Percentiles rank a stretch among this genome's conserved stretches.
These are phyloP conservation scores for Tothia fuscella DNA, from an alignment of 2,329 filamentous ascomycete genomes.

Conservation along the genomic window DNA sequence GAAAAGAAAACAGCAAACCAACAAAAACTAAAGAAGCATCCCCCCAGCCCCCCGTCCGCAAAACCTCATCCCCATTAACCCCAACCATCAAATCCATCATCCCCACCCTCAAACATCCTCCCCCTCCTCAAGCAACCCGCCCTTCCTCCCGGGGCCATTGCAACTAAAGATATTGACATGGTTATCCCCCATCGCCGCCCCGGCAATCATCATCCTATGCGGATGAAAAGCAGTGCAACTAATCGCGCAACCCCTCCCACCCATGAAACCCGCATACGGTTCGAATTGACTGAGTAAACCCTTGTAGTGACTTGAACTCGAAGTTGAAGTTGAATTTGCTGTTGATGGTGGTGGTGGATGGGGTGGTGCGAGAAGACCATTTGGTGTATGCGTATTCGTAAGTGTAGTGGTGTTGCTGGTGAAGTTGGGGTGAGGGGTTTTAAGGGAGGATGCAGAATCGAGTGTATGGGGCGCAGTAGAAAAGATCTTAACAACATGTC, in stretches of 20 bases:
- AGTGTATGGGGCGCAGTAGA: constrained; percentile 44
- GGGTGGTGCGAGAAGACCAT: not conserved
- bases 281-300: constrained; percentile 41
- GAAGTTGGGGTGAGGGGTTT: too few relatives aligned
- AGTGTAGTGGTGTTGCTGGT: too few relatives aligned
- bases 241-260: constrained; percentile 70
- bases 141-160: constrained; percentile 1
- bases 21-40: too few relatives aligned
- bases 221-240: constrained; percentile 89
- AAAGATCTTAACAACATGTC: constrained; percentile 82
- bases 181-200: constrained; percentile 73
- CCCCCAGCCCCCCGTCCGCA: too few relatives aligned
- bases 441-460: too few relatives aligned
- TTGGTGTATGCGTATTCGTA: too few relatives aligned
- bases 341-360: constrained; percentile 37
- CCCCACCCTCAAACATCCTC: too few relatives aligned
- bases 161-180: constrained; percentile 84
- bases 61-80: too few relatives aligned
- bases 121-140: constrained; percentile 4
- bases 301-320: not conserved
- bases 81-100: too few relatives aligned
- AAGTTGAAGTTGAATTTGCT: constrained; percentile 61
- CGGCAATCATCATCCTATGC: constrained; percentile 82
- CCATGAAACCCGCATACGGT: constrained; percentile 79
- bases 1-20: too few relatives aligned